Base-by-base conservation (phyloP, 805 yeast species). In the Starmerella vaccinii region DNA sequence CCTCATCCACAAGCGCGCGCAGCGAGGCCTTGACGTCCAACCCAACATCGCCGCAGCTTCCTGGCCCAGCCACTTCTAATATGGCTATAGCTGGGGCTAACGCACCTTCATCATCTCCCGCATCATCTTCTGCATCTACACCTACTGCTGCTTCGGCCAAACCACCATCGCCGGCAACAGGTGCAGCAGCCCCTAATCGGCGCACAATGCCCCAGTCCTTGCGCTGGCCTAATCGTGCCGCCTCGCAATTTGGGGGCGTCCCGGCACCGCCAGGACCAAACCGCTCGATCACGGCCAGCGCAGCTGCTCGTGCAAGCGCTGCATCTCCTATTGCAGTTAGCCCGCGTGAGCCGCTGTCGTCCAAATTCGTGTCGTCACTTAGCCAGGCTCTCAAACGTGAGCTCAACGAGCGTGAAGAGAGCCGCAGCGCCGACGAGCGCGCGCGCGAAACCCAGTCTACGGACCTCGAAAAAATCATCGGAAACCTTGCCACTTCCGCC, bases 291-390 rank as follows among this genome's bases (percentile, higher is more conserved):
- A 33, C 27, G 13, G 58, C 57, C 10, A 52, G 50, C 13, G 60
- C 60, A 3, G 61, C 61, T 2, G 60, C 60, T 8, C 47, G 56
- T 2, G 55, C 59, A 2, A 56, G 59, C 35, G 30, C 47, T 9
- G 27, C 54, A 16, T 18, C 35, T 33, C 52, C 59, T 4, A 34
- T 50, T 18, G 37, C 35, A 5, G 53, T 58, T 3, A 55, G 46
- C 19, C 61, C 61, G 33, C 53, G 56, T 8, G 51, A 32, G 33
- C 59, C 58, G 49, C 38, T 54, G 35, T 50, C 56, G 9, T 24
- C 51, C 10, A 53, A 50, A 45, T 53, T 52, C 21, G 56, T 51
- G 18, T 45, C 54, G 12, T 39, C 59, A 30, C 51, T 53, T 18
- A 32, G 53, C 21, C 49, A 47, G 29, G 57, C 57, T 8, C 54